Evolutionary conservation across 208 protist genomes (phyloP).

Genomic region (Crithidia brevicula): DNA sequence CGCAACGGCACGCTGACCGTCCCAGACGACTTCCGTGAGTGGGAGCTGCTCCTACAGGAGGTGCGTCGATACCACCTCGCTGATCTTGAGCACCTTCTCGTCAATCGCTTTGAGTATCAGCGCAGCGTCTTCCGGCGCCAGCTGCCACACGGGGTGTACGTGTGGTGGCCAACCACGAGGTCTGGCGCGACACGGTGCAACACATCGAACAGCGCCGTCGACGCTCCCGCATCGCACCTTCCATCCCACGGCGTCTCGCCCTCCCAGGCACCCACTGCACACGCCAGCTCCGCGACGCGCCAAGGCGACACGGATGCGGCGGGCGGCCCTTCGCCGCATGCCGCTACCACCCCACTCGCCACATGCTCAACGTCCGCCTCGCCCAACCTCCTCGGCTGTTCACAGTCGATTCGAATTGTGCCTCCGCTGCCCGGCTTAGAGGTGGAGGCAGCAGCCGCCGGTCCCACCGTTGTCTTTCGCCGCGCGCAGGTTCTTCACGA

Average conservation of each 20-base stretch:
- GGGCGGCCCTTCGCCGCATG: no score
- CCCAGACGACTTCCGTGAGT: constrained; percentile 64
- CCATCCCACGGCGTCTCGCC: no score
- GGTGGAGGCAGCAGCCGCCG: constrained; percentile 29
- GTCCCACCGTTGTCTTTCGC: constrained; percentile 27
- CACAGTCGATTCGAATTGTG: constrained; percentile 35
- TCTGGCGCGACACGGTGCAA: no score
- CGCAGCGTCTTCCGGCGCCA: constrained; percentile 49
- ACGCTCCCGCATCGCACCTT: no score
- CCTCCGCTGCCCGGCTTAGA: constrained; percentile 49
- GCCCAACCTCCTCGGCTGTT: not conserved
- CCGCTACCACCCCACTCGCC: no score
- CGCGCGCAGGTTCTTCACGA: constrained; percentile 41
- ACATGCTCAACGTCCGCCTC: no score
- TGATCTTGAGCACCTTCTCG: constrained; percentile 42
- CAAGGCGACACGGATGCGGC: no score
- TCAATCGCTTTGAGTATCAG: constrained; percentile 68
- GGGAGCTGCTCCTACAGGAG: constrained; percentile 69
- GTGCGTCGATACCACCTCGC: constrained; percentile 48
- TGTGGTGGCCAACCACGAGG: constrained; percentile 53
- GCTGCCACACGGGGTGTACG: constrained; percentile 68
- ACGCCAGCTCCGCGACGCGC: no score
- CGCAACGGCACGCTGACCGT: constrained; percentile 51
- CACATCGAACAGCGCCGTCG: no score
- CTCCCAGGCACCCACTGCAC: no score